Evolutionary conservation across 139 green algal genomes (phyloP).

Genomic region (Chlorella vulgaris): DNA sequence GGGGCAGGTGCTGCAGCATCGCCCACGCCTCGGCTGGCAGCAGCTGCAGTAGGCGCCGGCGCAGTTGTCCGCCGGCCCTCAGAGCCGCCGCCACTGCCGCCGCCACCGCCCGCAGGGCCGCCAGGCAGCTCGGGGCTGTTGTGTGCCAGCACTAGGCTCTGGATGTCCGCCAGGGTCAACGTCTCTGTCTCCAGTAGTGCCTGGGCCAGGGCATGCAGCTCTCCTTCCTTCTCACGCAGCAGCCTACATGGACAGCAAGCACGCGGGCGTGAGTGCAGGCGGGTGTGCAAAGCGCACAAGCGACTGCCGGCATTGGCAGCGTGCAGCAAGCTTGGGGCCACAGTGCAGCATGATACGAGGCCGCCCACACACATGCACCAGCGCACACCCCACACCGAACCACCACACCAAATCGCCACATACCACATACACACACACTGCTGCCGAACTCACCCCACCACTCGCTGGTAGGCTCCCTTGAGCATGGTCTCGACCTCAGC

Average conservation of each 20-base stretch:
- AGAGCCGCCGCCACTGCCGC: not conserved
- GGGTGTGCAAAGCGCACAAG: too few relatives aligned
- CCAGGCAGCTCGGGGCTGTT: slow-evolving; percentile 17
- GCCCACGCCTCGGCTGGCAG: not conserved
- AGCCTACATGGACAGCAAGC: slow-evolving; percentile 41
- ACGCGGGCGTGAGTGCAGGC: not conserved
- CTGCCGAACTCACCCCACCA: not conserved
- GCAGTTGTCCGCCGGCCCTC: not conserved
- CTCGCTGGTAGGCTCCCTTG: slow-evolving; percentile 18
- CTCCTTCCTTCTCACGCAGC: slow-evolving; percentile 74
- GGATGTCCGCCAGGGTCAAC: slow-evolving; percentile 53
- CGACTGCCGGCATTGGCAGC: too few relatives aligned
- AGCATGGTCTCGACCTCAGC: slow-evolving; percentile 49
- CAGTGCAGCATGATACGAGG: too few relatives aligned
- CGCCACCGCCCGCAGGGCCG: not conserved
- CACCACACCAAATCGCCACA: not conserved
- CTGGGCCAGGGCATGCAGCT: slow-evolving; percentile 81
- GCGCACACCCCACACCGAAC: too few relatives aligned
- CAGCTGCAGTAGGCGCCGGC: not conserved
- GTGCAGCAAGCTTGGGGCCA: too few relatives aligned
- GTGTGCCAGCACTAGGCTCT: not conserved
- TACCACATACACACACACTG: too few relatives aligned
- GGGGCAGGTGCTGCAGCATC: not conserved
- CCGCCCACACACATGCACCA: too few relatives aligned
- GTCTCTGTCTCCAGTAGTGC: slow-evolving; percentile 91